Conservation (phyloP, 768 basidiomycete genomes). For the Podaxis sp. region DNA sequence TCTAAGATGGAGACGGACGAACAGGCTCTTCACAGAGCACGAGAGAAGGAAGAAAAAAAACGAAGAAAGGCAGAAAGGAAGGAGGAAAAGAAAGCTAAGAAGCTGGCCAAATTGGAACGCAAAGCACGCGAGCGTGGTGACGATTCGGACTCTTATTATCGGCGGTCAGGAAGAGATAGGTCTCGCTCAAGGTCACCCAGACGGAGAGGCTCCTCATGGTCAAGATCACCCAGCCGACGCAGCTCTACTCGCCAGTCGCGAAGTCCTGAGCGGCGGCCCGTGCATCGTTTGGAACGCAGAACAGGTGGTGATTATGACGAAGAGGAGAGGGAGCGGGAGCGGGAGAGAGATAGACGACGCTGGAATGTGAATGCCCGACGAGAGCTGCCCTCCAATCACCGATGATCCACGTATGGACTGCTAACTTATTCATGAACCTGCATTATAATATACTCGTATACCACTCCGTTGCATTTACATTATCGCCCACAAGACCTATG, state of each 20-base stretch:
- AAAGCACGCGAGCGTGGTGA: conserved; percentile 14
- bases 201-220: conserved; percentile 9
- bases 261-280: conserved; percentile 5
- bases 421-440: conserved; percentile 2
- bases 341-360: conserved; percentile 36
- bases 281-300: background rate
- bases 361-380: conserved; percentile 48
- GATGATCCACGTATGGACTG: conserved; percentile 13
- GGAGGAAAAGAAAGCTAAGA: conserved; percentile 55
- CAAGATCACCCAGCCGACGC: conserved; percentile 21
- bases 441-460: conserved; percentile 9
- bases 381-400: conserved; percentile 20
- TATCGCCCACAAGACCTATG: background rate
- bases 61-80: conserved; percentile 51
- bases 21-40: conserved; percentile 16
- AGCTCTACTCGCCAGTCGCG: conserved; percentile 6
- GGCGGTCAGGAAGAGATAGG: conserved; percentile 18
- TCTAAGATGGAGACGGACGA: conserved; percentile 22
- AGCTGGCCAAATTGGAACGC: conserved; percentile 27
- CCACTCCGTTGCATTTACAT: background rate
- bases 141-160: conserved; percentile 19
- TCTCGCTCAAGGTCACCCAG: conserved; percentile 27
- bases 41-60: conserved; percentile 41
- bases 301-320: conserved; percentile 16
- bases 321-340: conserved; percentile 20